phyloP scores from a whole-genome alignment of 2,329 filamentous ascomycete genomes.

The Cordyceps pruinosa region DNA sequence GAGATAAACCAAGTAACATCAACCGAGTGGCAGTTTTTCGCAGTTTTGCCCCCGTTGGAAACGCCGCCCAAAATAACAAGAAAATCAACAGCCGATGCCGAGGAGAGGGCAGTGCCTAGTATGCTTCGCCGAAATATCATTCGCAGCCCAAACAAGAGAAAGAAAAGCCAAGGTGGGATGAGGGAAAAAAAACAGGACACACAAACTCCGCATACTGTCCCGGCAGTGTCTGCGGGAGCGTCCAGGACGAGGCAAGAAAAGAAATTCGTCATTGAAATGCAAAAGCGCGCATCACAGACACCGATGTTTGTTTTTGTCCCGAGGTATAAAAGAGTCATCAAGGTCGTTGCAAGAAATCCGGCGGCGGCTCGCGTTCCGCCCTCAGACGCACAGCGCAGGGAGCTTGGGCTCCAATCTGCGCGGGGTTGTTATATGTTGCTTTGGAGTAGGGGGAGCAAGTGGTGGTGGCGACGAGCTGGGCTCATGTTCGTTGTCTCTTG shows the following conservation, averaged over 20 bases:
- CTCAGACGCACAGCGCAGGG: background rate
- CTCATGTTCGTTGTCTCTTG: constrained; percentile 11
- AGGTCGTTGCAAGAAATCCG: background rate
- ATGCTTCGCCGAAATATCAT: constrained; percentile 4
- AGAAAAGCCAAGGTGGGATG: background rate
- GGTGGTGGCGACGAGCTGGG: background rate
- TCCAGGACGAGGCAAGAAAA: background rate
- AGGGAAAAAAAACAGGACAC: background rate
- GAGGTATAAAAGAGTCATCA: constrained; percentile 5
- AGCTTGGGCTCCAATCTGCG: constrained; percentile 1
- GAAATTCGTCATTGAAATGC: background rate
- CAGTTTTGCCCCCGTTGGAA: background rate
- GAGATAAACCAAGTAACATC: background rate
- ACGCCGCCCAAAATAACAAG: background rate
- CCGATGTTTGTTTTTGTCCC: constrained; percentile 2
- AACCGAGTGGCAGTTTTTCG: background rate
- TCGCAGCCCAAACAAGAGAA: background rate
- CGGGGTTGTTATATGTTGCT: background rate
- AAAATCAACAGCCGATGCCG: background rate
- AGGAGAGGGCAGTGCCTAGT: background rate
- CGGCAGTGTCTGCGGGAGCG: background rate
- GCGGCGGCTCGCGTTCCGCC: background rate
- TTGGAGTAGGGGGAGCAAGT: background rate
- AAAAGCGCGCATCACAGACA: background rate
- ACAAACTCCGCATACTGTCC: background rate